Evolutionary conservation across 2,329 filamentous ascomycete genomes (phyloP), one percentile per base, ranked within the genome.

Genomic region (Tolypocladium inflatum): DNA sequence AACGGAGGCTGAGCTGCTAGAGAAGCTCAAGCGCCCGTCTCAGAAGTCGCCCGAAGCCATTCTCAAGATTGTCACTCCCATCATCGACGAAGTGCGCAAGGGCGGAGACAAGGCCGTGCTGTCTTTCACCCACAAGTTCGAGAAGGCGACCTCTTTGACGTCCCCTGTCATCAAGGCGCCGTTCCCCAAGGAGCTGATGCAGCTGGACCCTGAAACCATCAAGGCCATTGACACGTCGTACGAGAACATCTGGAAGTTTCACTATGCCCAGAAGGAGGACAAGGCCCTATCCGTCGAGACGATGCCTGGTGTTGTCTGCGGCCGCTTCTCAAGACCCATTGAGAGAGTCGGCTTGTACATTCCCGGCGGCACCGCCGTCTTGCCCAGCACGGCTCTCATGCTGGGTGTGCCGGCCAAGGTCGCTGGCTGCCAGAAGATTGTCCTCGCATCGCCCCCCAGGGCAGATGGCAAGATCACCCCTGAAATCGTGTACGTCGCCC

Each of bases 361-460:
- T 19, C 94, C 94, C 8, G 94, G 94, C 58, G 94, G 94, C 61
- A 99, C 94, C 2, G 94, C 94, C 2, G 94, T 99, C n/a, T 80
- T 99, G 45, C 94, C 94, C 15, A 96, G 91, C 58, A 97, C 94
- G 9, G 94, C 94, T 3, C 87, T 99, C 63, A 99, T 99, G 94
- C 83, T 99, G 57, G 94, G 94, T 70, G 94, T 99, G 5, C 94
- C 94, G 9, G 94, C 94, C 60, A 95, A 95, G 89, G 94, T 97
- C 9, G 94, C 94, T 30, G 94, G 94, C 30, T 99, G 94, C 80
- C 85, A 92, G 76, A 95, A 89, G 74, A 96, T 99, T 60, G 89
- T 99, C 19, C 78, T 99, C 41, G 94, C 94, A 23, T 95, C 92
- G 0, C 94, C 94, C 37, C 94, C 94, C 21, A 87, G 94, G 50